Base-by-base conservation (phyloP, 768 basidiomycete genomes). In the Mycena amicta region DNA sequence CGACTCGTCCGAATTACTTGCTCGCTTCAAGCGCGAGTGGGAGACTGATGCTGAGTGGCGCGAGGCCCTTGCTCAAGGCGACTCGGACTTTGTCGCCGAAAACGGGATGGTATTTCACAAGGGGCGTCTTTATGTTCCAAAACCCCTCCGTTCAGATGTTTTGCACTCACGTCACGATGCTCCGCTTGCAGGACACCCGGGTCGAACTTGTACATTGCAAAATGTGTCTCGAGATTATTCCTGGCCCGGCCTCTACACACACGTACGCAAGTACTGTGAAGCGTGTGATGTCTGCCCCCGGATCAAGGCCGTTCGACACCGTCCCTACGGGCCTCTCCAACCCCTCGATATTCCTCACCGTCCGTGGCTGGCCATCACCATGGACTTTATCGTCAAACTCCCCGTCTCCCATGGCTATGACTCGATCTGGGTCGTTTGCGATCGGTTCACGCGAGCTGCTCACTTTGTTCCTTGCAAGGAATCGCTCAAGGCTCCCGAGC, bases 181-280 rank as follows among this genome's bases (percentile, higher is more conserved):
- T n/a, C 62, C 69, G 25, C 49, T 72, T 23, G 70, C 71, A 27
- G 80, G 81, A 13, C 82, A 83, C 51, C 76, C 71, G 5, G 80
- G 82, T 3, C 68, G 62, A 15, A 60, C 55, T 8, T 18, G 33
- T 8, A 37, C 33, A 37, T 8, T 8, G 11, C 2, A 66, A 66
- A 15, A 82, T 2, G 59, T 82, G 3, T 43, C 39, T 0, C 66
- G 71, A 4, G 66, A 80, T 40, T 83, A 74, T 62, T 77, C 68
- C 2, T 83, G 79, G 80, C 80, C 71, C 4, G 67, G 68, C 1
- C 58, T 73, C 29, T 50, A 56, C 31, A 60, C 62, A 68, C 13
- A 54, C 8, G 26, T 46, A 27, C 26, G 29, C 13, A 28, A 25
- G 27, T 67, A 60, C 54, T 65, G 63, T 27, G 16, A 27, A 0